phyloP scores from a whole-genome alignment of 2,329 filamentous ascomycete genomes.

The Microdochium paspali region DNA sequence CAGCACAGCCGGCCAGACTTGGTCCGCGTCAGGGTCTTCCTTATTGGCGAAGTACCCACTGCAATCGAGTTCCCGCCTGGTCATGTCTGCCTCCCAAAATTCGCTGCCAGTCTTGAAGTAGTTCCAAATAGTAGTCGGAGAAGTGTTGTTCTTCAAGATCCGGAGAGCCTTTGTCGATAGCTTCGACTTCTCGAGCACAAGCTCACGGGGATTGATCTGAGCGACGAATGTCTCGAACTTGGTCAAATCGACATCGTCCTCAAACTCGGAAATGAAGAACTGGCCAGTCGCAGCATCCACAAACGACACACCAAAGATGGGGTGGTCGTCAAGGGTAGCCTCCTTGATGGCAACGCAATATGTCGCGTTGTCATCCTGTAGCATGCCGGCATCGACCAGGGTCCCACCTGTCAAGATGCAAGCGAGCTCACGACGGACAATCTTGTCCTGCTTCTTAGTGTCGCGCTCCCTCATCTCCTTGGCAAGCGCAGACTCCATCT shows the following conservation, averaged over 20 bases:
- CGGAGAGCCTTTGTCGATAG: constrained; percentile 83
- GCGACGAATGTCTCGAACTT: constrained; percentile 96
- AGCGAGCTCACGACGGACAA: constrained; percentile 83
- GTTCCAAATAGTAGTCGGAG: constrained; percentile 92
- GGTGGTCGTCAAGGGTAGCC: constrained; percentile 59
- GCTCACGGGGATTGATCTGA: constrained; percentile 79
- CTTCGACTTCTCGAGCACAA: constrained; percentile 79
- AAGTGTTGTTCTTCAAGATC: constrained; percentile 92
- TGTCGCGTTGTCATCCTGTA: constrained; percentile 95
- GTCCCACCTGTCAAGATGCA: constrained; percentile 89
- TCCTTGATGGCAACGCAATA: constrained; percentile 96
- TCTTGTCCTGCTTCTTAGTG: constrained; percentile 71
- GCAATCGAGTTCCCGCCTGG: constrained; percentile 70
- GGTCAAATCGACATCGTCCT: constrained; percentile 86
- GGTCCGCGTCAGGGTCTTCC: constrained; percentile 41
- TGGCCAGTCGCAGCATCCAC: constrained; percentile 93
- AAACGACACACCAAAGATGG: constrained; percentile 85
- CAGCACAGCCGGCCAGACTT: constrained; percentile 67
- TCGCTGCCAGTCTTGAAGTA: constrained; percentile 77
- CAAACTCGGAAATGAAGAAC: constrained; percentile 86
- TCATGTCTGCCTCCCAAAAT: constrained; percentile 82
- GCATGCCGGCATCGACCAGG: constrained; percentile 89
- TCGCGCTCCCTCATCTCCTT: constrained; percentile 98
- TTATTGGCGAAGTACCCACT: constrained; percentile 67
- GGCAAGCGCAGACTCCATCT: constrained; percentile 88